Evolutionary conservation across 2,329 filamentous ascomycete species (phyloP).

Genomic region (Neonectria magnoliae): DNA sequence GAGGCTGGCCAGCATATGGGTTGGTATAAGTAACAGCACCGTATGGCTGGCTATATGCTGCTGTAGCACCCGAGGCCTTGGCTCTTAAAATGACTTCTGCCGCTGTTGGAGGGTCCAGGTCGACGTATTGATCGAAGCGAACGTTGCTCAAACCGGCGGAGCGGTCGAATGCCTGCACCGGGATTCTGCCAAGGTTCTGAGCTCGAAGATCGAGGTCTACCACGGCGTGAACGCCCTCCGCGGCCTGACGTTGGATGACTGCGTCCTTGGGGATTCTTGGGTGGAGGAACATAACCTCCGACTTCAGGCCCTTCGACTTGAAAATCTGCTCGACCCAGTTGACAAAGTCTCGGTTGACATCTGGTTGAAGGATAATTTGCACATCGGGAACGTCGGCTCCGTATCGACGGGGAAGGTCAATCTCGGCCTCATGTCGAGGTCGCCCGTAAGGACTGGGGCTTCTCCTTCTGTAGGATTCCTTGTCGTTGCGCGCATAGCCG

Average conservation of each 20-base stretch:
- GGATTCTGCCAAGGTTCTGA: conserved; percentile 77
- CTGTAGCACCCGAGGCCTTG: conserved; percentile 57
- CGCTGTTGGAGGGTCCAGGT: conserved; percentile 80
- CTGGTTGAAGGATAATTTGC: conserved; percentile 84
- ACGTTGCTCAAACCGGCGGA: conserved; percentile 78
- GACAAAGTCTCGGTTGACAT: conserved; percentile 82
- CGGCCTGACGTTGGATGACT: conserved; percentile 84
- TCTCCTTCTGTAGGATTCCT: conserved; percentile 69
- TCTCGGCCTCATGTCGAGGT: conserved; percentile 61
- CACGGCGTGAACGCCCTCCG: conserved; percentile 89
- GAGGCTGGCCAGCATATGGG: conserved; percentile 46
- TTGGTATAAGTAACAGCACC: conserved; percentile 42
- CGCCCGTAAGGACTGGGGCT: conserved; percentile 73
- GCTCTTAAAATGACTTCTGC: conserved; percentile 82
- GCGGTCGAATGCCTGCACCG: conserved; percentile 87
- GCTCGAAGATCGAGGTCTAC: conserved; percentile 77
- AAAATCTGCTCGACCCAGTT: conserved; percentile 84
- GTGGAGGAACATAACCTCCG: conserved; percentile 82
- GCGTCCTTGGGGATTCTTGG: conserved; percentile 79
- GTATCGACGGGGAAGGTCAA: conserved; percentile 78
- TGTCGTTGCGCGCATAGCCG: conserved; percentile 53
- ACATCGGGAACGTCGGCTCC: conserved; percentile 86
- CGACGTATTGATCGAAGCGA: conserved; percentile 86
- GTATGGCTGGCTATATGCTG: conserved; percentile 47
- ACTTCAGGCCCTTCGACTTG: conserved; percentile 73